Evolutionary conservation across 2,329 filamentous ascomycete species (phyloP).

Genomic region (Trichoderma koningiopsis): DNA sequence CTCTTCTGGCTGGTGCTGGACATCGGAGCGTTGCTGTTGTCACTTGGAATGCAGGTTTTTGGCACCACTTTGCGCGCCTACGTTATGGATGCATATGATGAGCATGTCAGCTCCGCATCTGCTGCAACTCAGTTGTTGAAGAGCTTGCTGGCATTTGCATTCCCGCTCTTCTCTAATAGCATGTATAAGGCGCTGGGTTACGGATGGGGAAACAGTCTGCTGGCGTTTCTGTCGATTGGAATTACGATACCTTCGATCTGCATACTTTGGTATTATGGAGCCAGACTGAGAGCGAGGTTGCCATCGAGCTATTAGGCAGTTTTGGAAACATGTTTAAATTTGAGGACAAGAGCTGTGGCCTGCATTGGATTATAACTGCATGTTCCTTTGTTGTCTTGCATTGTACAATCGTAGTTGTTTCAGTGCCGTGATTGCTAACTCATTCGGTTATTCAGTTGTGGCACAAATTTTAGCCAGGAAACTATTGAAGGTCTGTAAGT

Average conservation of each 20-base stretch:
- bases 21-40: conserved; percentile 57
- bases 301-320: not conserved
- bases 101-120: conserved; percentile 42
- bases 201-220: conserved; percentile 50
- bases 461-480: not conserved
- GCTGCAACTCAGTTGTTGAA: conserved; percentile 57
- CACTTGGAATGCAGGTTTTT: conserved; percentile 53
- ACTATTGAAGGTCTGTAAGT: not conserved
- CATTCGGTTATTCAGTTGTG: not conserved
- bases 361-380: not conserved
- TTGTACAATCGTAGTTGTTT: not conserved
- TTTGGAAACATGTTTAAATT: not conserved
- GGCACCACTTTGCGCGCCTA: conserved; percentile 59
- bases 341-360: too few relatives aligned
- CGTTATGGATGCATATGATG: conserved; percentile 52
- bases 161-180: conserved; percentile 57
- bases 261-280: not conserved
- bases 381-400: not conserved
- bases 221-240: conserved; percentile 42
- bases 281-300: not conserved
- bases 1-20: conserved; percentile 61
- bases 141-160: conserved; percentile 55
- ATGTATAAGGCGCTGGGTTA: conserved; percentile 43
- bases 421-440: not conserved
- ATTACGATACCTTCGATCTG: not conserved